Percentiles rank a stretch among this genome's conserved stretches.
Conservation (phyloP, 2,329 filamentous ascomycete species). For the Colletotrichum australisinense region DNA sequence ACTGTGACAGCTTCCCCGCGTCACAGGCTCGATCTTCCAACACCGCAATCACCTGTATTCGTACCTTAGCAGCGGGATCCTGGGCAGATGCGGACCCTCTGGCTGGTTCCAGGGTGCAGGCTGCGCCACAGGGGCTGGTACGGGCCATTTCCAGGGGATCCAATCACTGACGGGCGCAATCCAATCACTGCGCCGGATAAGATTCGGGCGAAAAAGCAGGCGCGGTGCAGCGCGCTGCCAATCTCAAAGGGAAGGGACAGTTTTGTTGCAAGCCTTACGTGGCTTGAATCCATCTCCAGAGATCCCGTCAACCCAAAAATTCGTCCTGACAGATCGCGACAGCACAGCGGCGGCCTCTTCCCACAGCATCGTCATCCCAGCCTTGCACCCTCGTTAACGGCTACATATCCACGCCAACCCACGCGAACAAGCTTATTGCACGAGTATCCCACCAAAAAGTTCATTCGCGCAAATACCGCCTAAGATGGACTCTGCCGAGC, state of each 20-base stretch:
- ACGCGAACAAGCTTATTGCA: background rate
- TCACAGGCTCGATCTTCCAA: conserved; percentile 20
- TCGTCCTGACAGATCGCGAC: conserved; percentile 36
- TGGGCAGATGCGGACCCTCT: background rate
- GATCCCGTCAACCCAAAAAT: conserved; percentile 30
- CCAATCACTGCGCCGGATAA: conserved; percentile 23
- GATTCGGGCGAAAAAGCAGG: conserved; percentile 27
- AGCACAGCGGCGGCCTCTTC: conserved; percentile 13
- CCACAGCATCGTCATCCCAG: background rate
- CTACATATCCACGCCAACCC: background rate
- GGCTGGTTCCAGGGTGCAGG: background rate
- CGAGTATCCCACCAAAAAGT: background rate
- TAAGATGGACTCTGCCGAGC: conserved; percentile 86
- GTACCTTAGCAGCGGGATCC: background rate
- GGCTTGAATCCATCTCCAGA: conserved; percentile 35
- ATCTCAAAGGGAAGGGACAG: background rate
- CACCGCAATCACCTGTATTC: background rate
- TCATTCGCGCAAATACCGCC: conserved; percentile 1
- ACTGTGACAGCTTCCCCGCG: conserved; percentile 25
- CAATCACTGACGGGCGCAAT: conserved; percentile 17
- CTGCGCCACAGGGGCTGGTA: conserved; percentile 21
- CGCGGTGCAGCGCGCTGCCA: conserved; percentile 3
- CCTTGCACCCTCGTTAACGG: background rate
- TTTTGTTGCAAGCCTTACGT: conserved; percentile 36
- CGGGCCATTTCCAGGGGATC: background rate